These are phyloP conservation scores for Knoxdaviesia proteae DNA, from an alignment of 2,329 filamentous ascomycete genomes.

Conservation along the genomic window DNA sequence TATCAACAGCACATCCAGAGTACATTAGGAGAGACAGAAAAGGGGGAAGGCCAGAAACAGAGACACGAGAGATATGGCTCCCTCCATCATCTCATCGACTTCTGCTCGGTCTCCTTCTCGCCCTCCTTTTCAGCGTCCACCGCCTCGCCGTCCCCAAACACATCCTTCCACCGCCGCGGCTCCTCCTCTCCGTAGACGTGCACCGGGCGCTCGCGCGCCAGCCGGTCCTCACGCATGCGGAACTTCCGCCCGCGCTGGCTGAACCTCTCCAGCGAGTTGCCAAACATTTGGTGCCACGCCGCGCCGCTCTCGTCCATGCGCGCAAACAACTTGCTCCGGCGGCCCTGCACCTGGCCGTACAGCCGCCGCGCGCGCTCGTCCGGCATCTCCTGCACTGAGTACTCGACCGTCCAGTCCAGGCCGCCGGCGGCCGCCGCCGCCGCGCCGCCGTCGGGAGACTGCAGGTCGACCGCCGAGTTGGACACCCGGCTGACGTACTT, in stretches of 20 bases:
- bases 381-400: slow-evolving; percentile 45
- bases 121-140: not conserved
- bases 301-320: slow-evolving; percentile 3
- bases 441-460: no score
- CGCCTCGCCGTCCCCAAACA: slow-evolving; percentile 10
- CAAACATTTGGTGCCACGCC: slow-evolving; percentile 25
- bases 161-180: slow-evolving; percentile 13
- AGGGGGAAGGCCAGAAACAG: no score
- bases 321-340: slow-evolving; percentile 27
- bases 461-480: slow-evolving; percentile 11
- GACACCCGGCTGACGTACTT: slow-evolving; percentile 38
- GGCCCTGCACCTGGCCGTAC: slow-evolving; percentile 33
- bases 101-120: not conserved
- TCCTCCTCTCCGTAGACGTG: slow-evolving; percentile 23
- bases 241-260: slow-evolving; percentile 35
- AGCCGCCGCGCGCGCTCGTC: slow-evolving; percentile 21
- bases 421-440: slow-evolving; percentile 1
- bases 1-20: no score
- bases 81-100: not conserved
- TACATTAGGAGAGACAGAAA: no score
- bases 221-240: slow-evolving; percentile 30
- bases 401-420: slow-evolving; percentile 54
- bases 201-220: slow-evolving; percentile 25
- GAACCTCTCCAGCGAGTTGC: slow-evolving; percentile 16
- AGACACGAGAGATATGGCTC: no score